Evolutionary conservation across 768 basidiomycete species (phyloP).

Genomic region (Jaapia argillacea): DNA sequence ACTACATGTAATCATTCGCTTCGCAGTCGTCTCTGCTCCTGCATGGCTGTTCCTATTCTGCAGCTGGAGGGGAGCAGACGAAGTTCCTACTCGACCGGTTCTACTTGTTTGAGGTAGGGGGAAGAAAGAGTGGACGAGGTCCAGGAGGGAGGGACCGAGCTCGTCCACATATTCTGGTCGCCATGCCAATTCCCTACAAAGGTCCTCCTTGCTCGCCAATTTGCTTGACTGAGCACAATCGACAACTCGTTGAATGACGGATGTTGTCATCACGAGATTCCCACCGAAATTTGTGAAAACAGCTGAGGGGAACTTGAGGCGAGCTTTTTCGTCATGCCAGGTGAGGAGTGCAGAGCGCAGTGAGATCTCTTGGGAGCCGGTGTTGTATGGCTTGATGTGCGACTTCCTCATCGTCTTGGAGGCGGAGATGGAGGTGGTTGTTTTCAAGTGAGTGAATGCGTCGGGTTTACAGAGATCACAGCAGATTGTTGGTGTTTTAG

Average conservation of each 20-base stretch:
- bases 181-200: constrained; percentile 15
- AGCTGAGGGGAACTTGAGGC: constrained; percentile 2
- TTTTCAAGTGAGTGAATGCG: constrained; percentile 1
- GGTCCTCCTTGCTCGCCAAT: constrained; percentile 7
- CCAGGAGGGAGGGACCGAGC: not conserved
- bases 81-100: too few relatives aligned
- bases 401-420: constrained; percentile 3
- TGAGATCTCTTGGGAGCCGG: constrained; percentile 1
- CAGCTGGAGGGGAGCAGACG: not conserved
- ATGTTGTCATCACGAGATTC: constrained; percentile 12
- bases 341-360: constrained; percentile 6
- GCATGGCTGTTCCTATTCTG: not conserved
- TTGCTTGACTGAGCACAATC: constrained; percentile 16
- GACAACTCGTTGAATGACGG: constrained; percentile 13
- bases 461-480: constrained; percentile 15
- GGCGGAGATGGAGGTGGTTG: not conserved
- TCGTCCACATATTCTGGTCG: not conserved
- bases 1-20: too few relatives aligned
- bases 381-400: constrained; percentile 4
- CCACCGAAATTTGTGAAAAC: constrained; percentile 8
- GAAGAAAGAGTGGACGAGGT: not conserved
- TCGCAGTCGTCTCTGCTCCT: not conserved
- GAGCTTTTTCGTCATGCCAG: constrained; percentile 9
- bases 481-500: constrained; percentile 10
- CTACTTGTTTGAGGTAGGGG: not conserved